phyloP scores from a whole-genome alignment of 164 flowering plant genomes.

The Stephania cephalantha region DNA sequence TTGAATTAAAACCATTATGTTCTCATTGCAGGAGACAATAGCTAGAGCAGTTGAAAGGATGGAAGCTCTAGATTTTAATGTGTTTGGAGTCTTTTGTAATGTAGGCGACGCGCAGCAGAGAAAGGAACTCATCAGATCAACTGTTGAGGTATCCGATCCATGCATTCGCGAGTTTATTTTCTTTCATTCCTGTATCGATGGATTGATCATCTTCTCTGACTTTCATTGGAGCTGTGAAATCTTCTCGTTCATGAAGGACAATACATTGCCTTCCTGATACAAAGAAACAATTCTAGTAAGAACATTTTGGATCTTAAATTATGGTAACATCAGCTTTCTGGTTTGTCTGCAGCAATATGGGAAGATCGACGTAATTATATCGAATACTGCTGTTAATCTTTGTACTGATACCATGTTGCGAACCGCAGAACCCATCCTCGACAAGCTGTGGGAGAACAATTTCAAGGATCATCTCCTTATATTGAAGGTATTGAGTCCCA shows the following conservation, averaged over 20 bases:
- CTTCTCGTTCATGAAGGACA: neutral
- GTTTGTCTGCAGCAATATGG: constrained; percentile 61
- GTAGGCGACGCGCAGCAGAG: constrained; percentile 78
- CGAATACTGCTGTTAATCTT: constrained; percentile 90
- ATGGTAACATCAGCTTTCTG: neutral
- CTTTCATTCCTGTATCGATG: neutral
- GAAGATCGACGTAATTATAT: constrained; percentile 68
- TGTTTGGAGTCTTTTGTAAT: constrained; percentile 78
- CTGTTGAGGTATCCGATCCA: constrained; percentile 47
- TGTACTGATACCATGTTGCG: constrained; percentile 48
- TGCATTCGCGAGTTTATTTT: neutral
- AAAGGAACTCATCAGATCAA: constrained; percentile 59
- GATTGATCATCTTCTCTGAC: neutral
- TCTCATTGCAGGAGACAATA: constrained; percentile 55
- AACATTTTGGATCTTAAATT: neutral
- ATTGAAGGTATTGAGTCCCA: constrained; percentile 44
- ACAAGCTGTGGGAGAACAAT: constrained; percentile 93
- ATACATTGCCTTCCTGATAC: neutral
- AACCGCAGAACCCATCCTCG: constrained; percentile 72
- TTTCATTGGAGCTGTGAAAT: neutral
- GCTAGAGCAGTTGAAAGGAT: constrained; percentile 78
- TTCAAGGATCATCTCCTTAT: constrained; percentile 78
- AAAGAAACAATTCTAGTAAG: neutral
- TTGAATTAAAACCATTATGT: neutral
- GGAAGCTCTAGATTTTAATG: constrained; percentile 63